A percentile compares a stretch with the other conserved stretches of the same genome.
Conservation (phyloP, 257 asterid species). For the Nicotiana tabacum region DNA sequence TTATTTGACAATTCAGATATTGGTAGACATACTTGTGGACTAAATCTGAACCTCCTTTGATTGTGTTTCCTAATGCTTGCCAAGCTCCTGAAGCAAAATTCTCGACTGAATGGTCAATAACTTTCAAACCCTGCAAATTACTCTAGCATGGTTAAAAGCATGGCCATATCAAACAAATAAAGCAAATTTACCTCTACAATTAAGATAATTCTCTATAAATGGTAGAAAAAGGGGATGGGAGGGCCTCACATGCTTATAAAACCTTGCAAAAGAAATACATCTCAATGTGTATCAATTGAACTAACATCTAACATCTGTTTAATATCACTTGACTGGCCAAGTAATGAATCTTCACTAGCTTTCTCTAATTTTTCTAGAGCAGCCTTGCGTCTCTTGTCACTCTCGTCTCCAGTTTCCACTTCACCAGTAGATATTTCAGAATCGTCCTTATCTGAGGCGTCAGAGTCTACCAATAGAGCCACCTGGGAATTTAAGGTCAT, state of each 20-base stretch:
- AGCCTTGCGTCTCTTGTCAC: conserved; percentile 50
- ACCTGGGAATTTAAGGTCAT: neutral
- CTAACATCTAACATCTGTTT: neutral
- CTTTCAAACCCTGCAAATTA: conserved; percentile 72
- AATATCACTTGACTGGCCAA: conserved; percentile 62
- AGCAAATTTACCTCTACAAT: neutral
- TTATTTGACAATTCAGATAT: neutral
- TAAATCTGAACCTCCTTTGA: conserved; percentile 70
- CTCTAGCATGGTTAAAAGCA: neutral
- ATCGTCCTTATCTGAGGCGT: conserved; percentile 46
- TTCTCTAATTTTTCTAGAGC: conserved; percentile 77
- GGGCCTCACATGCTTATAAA: neutral
- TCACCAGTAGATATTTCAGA: conserved; percentile 35
- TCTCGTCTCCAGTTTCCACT: conserved; percentile 62
- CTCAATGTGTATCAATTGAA: neutral
- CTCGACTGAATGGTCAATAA: conserved; percentile 68
- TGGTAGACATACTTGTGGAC: conserved; percentile 39
- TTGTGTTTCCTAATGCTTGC: conserved; percentile 87
- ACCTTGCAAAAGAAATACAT: no score
- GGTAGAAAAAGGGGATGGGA: neutral
- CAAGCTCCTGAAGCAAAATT: conserved; percentile 92
- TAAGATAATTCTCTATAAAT: neutral
- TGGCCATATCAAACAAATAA: neutral
- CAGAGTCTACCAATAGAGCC: conserved; percentile 44
- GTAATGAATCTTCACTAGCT: conserved; percentile 78